Conservation (phyloP, 2,329 filamentous ascomycete species). For the Onygenales sp. region DNA sequence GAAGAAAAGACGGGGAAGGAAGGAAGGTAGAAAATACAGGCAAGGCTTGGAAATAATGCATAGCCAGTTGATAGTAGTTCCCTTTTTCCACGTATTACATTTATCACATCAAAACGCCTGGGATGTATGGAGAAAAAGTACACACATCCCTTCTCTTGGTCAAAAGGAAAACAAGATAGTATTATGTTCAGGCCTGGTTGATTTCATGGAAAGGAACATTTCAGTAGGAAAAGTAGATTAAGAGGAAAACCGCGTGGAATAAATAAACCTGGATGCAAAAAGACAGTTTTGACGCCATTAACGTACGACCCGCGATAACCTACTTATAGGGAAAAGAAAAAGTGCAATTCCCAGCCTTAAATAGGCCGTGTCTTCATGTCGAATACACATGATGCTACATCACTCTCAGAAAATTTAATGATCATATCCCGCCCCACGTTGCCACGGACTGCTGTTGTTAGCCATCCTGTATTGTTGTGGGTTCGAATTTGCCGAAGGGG, state of each 20-base stretch:
- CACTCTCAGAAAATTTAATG: conserved; percentile 28
- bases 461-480: conserved; percentile 32
- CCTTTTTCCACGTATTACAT: too few species aligned
- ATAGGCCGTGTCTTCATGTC: conserved; percentile 30
- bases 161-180: too few species aligned
- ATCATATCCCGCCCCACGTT: conserved; percentile 56
- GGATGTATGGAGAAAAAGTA: too few species aligned
- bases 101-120: too few species aligned
- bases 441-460: conserved; percentile 54
- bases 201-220: neutral
- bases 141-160: too few species aligned
- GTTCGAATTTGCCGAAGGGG: conserved; percentile 20
- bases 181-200: too few species aligned
- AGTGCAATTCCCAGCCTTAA: conserved; percentile 13
- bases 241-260: neutral
- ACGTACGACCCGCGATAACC: neutral
- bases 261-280: neutral
- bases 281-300: neutral
- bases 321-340: conserved; percentile 5
- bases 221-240: neutral
- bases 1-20: too few species aligned
- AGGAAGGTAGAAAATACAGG: too few species aligned
- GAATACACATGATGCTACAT: conserved; percentile 4
- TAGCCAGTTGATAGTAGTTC: too few species aligned
- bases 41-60: too few species aligned